These are phyloP conservation scores for Hansenula lynferdii DNA, from an alignment of 1,139 yeast species.

Conservation along the genomic window DNA sequence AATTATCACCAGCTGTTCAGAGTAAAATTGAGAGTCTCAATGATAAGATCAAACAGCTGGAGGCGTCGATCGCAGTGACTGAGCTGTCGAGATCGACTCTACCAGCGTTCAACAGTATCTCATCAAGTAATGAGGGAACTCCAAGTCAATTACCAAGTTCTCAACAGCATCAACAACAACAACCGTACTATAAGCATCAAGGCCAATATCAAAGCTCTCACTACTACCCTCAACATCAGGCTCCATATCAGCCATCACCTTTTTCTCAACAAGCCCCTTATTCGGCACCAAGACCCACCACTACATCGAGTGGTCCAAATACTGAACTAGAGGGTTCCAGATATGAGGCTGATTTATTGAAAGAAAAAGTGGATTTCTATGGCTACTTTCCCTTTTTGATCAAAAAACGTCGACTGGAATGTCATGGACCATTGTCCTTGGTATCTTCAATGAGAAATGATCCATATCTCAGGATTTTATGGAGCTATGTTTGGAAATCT, in stretches of 20 bases:
- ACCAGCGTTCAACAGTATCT: background rate
- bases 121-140: background rate
- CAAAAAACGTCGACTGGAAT: conserved; percentile 26
- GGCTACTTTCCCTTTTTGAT: conserved; percentile 25
- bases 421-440: conserved; percentile 39
- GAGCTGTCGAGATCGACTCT: conserved; percentile 20
- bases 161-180: background rate
- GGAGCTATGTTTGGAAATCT: conserved; percentile 19
- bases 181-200: background rate
- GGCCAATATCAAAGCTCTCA: background rate
- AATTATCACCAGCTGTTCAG: conserved; percentile 11
- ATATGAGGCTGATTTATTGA: conserved; percentile 16
- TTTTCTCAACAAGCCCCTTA: background rate
- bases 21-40: conserved; percentile 28
- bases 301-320: background rate
- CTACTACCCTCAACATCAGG: background rate
- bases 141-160: background rate
- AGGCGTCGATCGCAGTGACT: conserved; percentile 34
- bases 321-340: no score
- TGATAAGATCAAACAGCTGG: conserved; percentile 38
- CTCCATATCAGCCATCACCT: background rate
- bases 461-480: conserved; percentile 24
- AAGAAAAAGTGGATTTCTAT: conserved; percentile 19
- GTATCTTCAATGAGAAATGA: conserved; percentile 34
- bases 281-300: background rate